Conservation (phyloP, 2,329 filamentous ascomycete genomes). For the Epichloe sylvatica region DNA sequence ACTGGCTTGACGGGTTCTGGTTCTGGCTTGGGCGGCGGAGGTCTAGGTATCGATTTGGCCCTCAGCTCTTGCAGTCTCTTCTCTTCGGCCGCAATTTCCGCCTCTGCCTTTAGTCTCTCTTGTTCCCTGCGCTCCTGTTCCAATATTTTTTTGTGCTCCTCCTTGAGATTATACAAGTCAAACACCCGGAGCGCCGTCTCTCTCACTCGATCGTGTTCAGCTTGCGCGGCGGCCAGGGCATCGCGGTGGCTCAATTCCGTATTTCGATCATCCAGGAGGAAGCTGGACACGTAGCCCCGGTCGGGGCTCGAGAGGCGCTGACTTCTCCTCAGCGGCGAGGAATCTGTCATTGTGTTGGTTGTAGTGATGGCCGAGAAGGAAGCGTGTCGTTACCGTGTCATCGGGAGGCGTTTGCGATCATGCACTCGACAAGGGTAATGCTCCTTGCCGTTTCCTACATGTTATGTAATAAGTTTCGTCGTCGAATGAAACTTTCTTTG, state of each 20-base stretch:
- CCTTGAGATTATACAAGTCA: conserved; percentile 31
- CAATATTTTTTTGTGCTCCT: conserved; percentile 29
- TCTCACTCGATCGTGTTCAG: conserved; percentile 52
- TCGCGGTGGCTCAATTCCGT: conserved; percentile 49
- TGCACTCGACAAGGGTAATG: neutral
- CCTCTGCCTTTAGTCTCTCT: conserved; percentile 31
- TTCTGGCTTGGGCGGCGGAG: conserved; percentile 24
- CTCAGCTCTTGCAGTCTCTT: conserved; percentile 33
- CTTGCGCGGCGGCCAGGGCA: conserved; percentile 50
- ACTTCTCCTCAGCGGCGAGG: conserved; percentile 26
- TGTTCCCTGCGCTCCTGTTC: conserved; percentile 32
- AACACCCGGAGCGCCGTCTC: conserved; percentile 34
- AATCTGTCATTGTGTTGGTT: conserved; percentile 26
- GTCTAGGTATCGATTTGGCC: conserved; percentile 30
- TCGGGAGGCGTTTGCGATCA: neutral
- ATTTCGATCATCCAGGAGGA: conserved; percentile 49
- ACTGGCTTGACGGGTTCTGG: conserved; percentile 10
- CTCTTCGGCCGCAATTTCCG: conserved; percentile 32
- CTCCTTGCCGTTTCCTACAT: neutral
- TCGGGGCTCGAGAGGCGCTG: conserved; percentile 29
- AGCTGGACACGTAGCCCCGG: conserved; percentile 37
- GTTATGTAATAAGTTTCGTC: too few species aligned
- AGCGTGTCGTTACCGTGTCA: neutral
- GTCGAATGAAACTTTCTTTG: too few species aligned
- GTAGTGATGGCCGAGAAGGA: neutral